phyloP scores from a whole-genome alignment of 176 grass and related monocot species.

The Olyra latifolia region DNA sequence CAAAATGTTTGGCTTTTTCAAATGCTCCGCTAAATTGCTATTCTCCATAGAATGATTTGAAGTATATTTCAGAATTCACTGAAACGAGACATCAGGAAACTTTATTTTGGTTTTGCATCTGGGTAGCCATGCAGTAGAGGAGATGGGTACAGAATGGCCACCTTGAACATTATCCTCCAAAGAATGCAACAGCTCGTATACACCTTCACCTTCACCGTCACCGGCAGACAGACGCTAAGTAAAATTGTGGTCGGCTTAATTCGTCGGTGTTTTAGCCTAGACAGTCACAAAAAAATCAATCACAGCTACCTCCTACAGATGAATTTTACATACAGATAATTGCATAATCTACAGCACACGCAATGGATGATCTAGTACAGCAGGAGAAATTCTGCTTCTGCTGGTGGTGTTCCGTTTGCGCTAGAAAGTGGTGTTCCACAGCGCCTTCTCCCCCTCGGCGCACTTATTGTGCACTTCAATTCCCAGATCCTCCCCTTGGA shows the following conservation, averaged over 20 bases:
- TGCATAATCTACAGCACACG: conserved; percentile 30
- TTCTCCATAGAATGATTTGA: not conserved
- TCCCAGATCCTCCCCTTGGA: conserved; percentile 81
- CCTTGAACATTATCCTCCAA: conserved; percentile 33
- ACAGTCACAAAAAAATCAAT: conserved; percentile 25
- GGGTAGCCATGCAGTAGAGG: conserved; percentile 38
- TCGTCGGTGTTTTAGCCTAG: conserved; percentile 36
- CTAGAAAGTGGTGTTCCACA: conserved; percentile 82
- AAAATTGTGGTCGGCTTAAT: conserved; percentile 65
- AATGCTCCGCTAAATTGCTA: not conserved
- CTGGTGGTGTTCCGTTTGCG: not conserved
- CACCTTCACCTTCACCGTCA: conserved; percentile 20
- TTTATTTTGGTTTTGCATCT: conserved; percentile 44
- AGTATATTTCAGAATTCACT: not conserved
- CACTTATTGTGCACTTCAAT: conserved; percentile 82
- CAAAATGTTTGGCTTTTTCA: too few relatives aligned
- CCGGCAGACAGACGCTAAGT: conserved; percentile 55
- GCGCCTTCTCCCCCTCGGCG: conserved; percentile 52
- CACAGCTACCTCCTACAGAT: conserved; percentile 55
- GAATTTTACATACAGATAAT: conserved; percentile 40
- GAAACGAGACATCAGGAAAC: conserved; percentile 1
- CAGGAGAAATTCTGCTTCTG: not conserved
- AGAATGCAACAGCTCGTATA: conserved; percentile 37
- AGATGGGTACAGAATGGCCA: conserved; percentile 46
- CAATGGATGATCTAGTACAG: conserved; percentile 6